phyloP scores from a whole-genome alignment of 2,329 filamentous ascomycete genomes.

The Decorospora gaudefroyi region DNA sequence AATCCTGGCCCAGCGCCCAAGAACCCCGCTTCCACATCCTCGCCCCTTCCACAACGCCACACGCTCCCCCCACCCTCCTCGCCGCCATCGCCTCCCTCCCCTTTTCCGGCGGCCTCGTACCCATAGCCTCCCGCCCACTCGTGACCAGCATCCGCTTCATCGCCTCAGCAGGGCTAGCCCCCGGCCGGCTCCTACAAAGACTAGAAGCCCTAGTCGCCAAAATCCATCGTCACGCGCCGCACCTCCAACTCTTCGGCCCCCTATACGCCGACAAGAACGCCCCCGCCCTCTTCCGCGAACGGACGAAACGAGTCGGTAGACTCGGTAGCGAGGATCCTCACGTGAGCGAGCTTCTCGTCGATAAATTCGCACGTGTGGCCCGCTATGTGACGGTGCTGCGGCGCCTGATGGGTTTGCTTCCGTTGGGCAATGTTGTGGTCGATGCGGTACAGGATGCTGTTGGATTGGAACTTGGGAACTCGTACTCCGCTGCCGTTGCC shows the following conservation, averaged over 20 bases:
- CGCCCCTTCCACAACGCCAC: constrained; percentile 17
- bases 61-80: constrained; percentile 26
- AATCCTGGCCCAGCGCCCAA: constrained; percentile 31
- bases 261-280: constrained; percentile 33
- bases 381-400: constrained; percentile 38
- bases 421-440: too few species aligned
- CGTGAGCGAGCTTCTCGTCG: constrained; percentile 24
- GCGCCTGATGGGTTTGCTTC: constrained; percentile 38
- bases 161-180: constrained; percentile 30
- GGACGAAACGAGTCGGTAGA: constrained; percentile 33
- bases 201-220: constrained; percentile 44
- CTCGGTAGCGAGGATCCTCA: constrained; percentile 22
- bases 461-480: too few species aligned
- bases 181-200: constrained; percentile 41
- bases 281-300: constrained; percentile 34
- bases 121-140: constrained; percentile 31
- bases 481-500: too few species aligned
- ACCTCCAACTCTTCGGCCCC: constrained; percentile 37
- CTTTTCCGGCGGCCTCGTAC: constrained; percentile 34
- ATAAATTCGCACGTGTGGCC: constrained; percentile 37
- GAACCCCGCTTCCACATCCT: constrained; percentile 26
- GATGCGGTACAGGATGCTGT: too few species aligned
- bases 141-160: constrained; percentile 36
- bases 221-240: constrained; percentile 34
- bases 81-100: constrained; percentile 36